Base-by-base conservation (phyloP, 139 green algal genomes). In the Chlamydomonas applanata region DNA sequence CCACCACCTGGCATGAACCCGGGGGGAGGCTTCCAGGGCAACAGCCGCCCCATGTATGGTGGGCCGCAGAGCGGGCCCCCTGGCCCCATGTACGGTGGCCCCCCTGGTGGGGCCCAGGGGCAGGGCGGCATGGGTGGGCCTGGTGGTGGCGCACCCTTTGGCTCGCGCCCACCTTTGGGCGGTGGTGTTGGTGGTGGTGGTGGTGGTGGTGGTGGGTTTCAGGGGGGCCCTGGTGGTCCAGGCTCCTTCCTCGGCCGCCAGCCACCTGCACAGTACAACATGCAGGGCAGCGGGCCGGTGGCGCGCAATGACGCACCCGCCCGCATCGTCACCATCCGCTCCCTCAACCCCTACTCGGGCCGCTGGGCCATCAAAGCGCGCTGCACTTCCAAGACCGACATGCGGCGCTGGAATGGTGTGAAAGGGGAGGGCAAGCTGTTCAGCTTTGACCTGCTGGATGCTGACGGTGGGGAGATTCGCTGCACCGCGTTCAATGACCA, bases 331-430 rank as follows among this genome's bases (percentile, higher is more conserved):
- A 90, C 92, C 49, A 98, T 99, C 86, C 85, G 65, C 22, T 71
- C 75, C 0, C 83, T 99, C 19, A 99, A 97, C 83, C 92, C 93
- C 49, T 99, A 98, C 83, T 86, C 93, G 46, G 93, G 89, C 22
- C 80, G 92, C 20, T 99, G 96, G 96, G 96, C 94, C 24, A 97
- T 99, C 83, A 94, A 96, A 74, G 67, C 95, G 67, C 30, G 82
- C 32, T 81, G 75, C 75, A 81, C 69, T 4, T 36, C 54, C 29
- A 76, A 76, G 46, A 44, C 36, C 3, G 69, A 77, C 11, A n/a
- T 72, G 19, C 27, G 32, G 25, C 59, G 66, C 46, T 79, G 45
- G 3, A 77, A 76, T 76, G 97, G 96, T 73, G 77, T 85, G 2
- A 77, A 85, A 0, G 91, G 92, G 19, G 93, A 97, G 64, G 95